Base-by-base conservation (phyloP, 345 rosid genomes). In the Eucalyptus cloeziana region DNA sequence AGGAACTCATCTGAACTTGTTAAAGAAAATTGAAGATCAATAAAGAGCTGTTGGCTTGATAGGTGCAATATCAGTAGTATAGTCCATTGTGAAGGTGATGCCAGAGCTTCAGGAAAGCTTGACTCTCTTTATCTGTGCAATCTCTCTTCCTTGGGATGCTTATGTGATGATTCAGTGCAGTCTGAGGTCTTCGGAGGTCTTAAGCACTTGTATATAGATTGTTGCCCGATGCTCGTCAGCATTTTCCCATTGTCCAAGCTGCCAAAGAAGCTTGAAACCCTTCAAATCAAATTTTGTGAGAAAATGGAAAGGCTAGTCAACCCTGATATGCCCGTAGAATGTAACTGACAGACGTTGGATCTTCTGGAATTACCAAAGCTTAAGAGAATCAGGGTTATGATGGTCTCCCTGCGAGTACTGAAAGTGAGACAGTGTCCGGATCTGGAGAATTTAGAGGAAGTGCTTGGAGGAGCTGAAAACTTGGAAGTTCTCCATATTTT, bases 301-400 rank as follows among this genome's bases (percentile, higher is more conserved):
- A 93, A 89, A 9, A 87, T 95, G 87, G 89, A 90, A 90, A 89
- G 62, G 62, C 27, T 94, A 27, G 81, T 90, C 52, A 62, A 52
- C 31, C 24, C 37, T 81, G 79, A 7, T 64, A 33, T 62, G 25
- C 47, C 62, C 47, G 58, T 43, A 37, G 64, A 44, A 86, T 80
- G 88, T 30, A 89, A 90, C 80, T 58, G 86, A 90, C 87, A 88
- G 45, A 49, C 49, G 4, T 60, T 94, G 88, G 85, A 89, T 30
- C 93, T 93, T 86, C 87, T 91, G 62, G 92, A 92, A 60, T 91
- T 94, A 89, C 94, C 96, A 69, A 90, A 86, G 88, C 87, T 92
- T 86, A 86, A 86, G 16, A 64, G 45, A 10, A 54, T 88, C 51
- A 91, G 94, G 50, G 90, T 60, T 87, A 52, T 12, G 5, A 52